phyloP scores from a whole-genome alignment of 768 basidiomycete species.

The Serpula lacrymans region DNA sequence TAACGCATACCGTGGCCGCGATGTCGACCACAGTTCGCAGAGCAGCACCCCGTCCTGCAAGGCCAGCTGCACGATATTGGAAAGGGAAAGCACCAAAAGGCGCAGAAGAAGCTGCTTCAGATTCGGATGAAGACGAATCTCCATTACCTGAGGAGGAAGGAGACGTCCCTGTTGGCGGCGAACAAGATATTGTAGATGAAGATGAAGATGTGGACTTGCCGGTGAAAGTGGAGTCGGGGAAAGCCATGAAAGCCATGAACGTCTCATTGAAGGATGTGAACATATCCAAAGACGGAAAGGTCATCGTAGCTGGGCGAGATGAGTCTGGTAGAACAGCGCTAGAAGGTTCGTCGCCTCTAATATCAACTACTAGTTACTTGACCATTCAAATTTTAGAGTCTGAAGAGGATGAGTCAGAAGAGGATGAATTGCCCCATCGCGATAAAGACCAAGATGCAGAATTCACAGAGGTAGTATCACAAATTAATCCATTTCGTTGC shows the following conservation, averaged over 20 bases:
- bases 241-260: slow-evolving; percentile 55
- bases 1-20: no score
- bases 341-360: slow-evolving; percentile 37
- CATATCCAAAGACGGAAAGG: slow-evolving; percentile 76
- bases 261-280: slow-evolving; percentile 76
- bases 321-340: slow-evolving; percentile 73
- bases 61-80: slow-evolving; percentile 84
- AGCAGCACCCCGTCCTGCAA: slow-evolving; percentile 72
- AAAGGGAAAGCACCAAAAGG: slow-evolving; percentile 88
- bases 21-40: slow-evolving; percentile 50
- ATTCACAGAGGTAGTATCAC: slow-evolving; percentile 38
- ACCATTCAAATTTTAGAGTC: slow-evolving; percentile 18
- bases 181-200: slow-evolving; percentile 47
- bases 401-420: slow-evolving; percentile 45
- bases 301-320: slow-evolving; percentile 73
- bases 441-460: slow-evolving; percentile 31
- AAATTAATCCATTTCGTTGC: slow-evolving; percentile 5
- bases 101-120: slow-evolving; percentile 52
- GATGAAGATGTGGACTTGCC: slow-evolving; percentile 45
- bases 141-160: slow-evolving; percentile 43
- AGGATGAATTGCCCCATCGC: slow-evolving; percentile 38
- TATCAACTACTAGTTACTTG: slow-evolving; percentile 6
- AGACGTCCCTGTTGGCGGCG: slow-evolving; percentile 59
- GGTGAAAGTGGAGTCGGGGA: slow-evolving; percentile 32
- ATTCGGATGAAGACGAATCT: slow-evolving; percentile 60